Evolutionary conservation across 2,329 filamentous ascomycete species (phyloP).

Genomic region (Pyrenochaeta sp.): DNA sequence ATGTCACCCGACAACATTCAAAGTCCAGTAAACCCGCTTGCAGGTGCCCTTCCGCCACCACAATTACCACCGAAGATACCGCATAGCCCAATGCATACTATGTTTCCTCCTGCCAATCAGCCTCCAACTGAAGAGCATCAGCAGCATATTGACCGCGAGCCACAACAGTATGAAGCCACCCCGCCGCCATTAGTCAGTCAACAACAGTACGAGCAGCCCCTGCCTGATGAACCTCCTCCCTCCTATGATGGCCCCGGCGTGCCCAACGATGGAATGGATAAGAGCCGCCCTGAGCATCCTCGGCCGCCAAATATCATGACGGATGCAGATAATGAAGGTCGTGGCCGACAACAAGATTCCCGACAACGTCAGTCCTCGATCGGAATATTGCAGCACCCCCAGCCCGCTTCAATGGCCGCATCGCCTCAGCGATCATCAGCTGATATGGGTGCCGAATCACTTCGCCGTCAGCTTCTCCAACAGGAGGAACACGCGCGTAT

Average conservation of each 20-base stretch:
- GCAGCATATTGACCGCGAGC: constrained; percentile 6
- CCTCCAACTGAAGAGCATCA: constrained; percentile 18
- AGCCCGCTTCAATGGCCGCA: constrained; percentile 51
- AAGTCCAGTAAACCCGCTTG: constrained; percentile 35
- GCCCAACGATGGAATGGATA: constrained; percentile 42
- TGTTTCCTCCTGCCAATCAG: constrained; percentile 13
- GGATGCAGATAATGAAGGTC: constrained; percentile 14
- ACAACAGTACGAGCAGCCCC: constrained; percentile 30
- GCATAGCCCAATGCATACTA: constrained; percentile 30
- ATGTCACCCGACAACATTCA: constrained; percentile 28
- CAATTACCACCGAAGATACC: constrained; percentile 33
- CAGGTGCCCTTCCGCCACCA: constrained; percentile 27
- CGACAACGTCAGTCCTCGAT: constrained; percentile 45
- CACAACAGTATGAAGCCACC: constrained; percentile 17
- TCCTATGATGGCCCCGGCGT: constrained; percentile 44
- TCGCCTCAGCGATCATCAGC: constrained; percentile 45
- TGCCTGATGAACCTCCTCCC: constrained; percentile 44
- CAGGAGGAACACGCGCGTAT: constrained; percentile 44
- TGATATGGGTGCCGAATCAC: constrained; percentile 49
- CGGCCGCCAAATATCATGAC: constrained; percentile 44
- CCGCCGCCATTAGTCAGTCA: constrained; percentile 11
- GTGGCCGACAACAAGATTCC: constrained; percentile 25
- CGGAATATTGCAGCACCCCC: constrained; percentile 47
- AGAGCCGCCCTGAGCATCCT: constrained; percentile 34
- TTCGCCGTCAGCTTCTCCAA: constrained; percentile 45